Conservation (phyloP, 2,329 filamentous ascomycete species). For the Huntiella omanensis region DNA sequence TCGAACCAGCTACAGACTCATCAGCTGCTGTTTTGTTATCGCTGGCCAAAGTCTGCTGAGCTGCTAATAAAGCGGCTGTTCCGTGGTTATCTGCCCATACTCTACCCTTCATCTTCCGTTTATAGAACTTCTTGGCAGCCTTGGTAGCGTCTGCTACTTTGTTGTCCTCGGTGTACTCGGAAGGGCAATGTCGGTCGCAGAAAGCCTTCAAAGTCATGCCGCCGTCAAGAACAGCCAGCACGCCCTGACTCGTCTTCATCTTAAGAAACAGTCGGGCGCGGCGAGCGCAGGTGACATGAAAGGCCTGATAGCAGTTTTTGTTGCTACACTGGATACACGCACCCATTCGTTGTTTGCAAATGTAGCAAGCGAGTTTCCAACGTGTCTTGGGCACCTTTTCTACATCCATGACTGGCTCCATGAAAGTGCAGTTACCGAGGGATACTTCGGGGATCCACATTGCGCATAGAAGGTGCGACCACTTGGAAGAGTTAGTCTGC, state of each 20-base stretch:
- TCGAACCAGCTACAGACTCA: conserved; percentile 12
- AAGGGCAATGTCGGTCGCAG: conserved; percentile 85
- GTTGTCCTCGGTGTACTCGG: conserved; percentile 75
- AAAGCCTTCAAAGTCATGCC: conserved; percentile 78
- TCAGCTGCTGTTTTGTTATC: neutral
- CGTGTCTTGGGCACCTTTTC: conserved; percentile 90
- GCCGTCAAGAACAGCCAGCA: conserved; percentile 57
- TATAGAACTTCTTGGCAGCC: conserved; percentile 78
- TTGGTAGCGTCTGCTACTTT: conserved; percentile 62
- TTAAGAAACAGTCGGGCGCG: conserved; percentile 74
- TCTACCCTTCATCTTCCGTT: conserved; percentile 68
- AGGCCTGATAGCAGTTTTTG: conserved; percentile 90
- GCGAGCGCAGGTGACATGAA: conserved; percentile 90
- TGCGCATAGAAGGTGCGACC: conserved; percentile 88
- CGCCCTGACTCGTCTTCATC: conserved; percentile 85
- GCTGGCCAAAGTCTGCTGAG: conserved; percentile 33
- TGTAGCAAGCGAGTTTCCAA: conserved; percentile 90
- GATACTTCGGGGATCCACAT: conserved; percentile 98
- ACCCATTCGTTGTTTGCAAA: conserved; percentile 94
- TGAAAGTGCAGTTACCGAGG: conserved; percentile 86
- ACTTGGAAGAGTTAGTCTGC: conserved; percentile 88
- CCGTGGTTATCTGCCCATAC: conserved; percentile 86
- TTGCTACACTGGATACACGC: conserved; percentile 97
- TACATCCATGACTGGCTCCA: conserved; percentile 95
- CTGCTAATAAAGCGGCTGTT: conserved; percentile 63